phyloP scores from a whole-genome alignment of 768 basidiomycete species.

The Pisolithus albus region DNA sequence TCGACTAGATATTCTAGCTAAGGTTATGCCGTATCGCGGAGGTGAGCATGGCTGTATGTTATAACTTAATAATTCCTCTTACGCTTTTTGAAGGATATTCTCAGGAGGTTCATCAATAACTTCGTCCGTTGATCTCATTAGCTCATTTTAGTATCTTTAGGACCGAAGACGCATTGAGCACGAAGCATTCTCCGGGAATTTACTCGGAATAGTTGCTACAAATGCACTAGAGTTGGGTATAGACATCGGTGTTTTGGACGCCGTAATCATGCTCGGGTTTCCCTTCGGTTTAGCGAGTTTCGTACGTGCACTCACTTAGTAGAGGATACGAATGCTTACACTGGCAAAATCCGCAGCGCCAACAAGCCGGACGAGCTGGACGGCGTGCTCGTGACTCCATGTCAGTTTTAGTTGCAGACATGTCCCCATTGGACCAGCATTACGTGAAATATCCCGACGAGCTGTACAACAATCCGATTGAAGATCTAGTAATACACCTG shows the following conservation, averaged over 20 bases:
- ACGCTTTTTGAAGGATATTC: constrained; percentile 52
- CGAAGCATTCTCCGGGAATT: constrained; percentile 77
- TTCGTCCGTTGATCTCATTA: background rate
- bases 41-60: constrained; percentile 37
- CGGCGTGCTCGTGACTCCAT: constrained; percentile 75
- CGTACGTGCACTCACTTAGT: constrained; percentile 35
- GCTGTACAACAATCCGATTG: constrained; percentile 55
- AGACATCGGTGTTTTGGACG: constrained; percentile 86
- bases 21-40: constrained; percentile 79
- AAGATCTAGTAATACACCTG: constrained; percentile 64
- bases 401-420: constrained; percentile 64
- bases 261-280: constrained; percentile 85
- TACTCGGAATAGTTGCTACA: constrained; percentile 83
- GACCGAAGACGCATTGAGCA: constrained; percentile 80
- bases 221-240: constrained; percentile 88
- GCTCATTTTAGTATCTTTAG: constrained; percentile 26
- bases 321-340: background rate
- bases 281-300: constrained; percentile 76
- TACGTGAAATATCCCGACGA: constrained; percentile 65
- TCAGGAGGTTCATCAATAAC: constrained; percentile 41
- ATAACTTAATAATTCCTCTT: background rate
- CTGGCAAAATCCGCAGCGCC: constrained; percentile 42
- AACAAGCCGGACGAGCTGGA: constrained; percentile 86
- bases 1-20: constrained; percentile 64
- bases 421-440: constrained; percentile 65